Base-by-base conservation (phyloP, 305 asterid genomes). In the Salvia sclarea region DNA sequence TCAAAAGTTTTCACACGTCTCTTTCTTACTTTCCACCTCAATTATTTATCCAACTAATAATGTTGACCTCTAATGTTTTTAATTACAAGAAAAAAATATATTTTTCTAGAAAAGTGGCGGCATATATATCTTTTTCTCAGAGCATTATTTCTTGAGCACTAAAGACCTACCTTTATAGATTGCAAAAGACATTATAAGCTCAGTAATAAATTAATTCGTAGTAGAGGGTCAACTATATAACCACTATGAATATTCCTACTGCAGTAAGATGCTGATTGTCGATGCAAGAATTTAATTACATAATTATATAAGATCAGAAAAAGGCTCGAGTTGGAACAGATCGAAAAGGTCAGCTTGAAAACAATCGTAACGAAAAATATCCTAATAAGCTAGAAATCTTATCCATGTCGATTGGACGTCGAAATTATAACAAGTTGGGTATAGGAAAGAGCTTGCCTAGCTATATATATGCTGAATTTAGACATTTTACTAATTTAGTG, bases 51-150 rank as follows among this genome's bases (percentile, higher is more conserved):
- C 3, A 31, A 12, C 14, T 6, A 55, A 13, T 6, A 55, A 13
- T 64, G 66, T 72, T 72, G 72, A 72, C 71, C 55, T 56, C 38
- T 72, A 47, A 17, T 65, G 6, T 17, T 47, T 65, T 47, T 22
- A 55, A 40, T 43, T 17, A 62, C 25, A 38, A 17, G 1, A 3
- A 17, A 3, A 3, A 47, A 18, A 2, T 3, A 5, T 0, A n/a
- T 9, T 24, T n/a, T 59, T 61, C 37, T 38, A 22, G 20, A 17
- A 30, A 33, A 24, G 49, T 38, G 57, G 47, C 30, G 49, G 59
- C 66, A 43, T n/a, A 30, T 63, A 43, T n/a, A 30, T 63, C 14
- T 13, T 55, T 55, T 41, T 52, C 8, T 63, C 66, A 44, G 21
- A 53, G 35, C 52, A 22, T 38, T 50, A 50, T 61, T 33, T 62